Conservation (phyloP, 106 monocot species). For the Posidonia australis region DNA sequence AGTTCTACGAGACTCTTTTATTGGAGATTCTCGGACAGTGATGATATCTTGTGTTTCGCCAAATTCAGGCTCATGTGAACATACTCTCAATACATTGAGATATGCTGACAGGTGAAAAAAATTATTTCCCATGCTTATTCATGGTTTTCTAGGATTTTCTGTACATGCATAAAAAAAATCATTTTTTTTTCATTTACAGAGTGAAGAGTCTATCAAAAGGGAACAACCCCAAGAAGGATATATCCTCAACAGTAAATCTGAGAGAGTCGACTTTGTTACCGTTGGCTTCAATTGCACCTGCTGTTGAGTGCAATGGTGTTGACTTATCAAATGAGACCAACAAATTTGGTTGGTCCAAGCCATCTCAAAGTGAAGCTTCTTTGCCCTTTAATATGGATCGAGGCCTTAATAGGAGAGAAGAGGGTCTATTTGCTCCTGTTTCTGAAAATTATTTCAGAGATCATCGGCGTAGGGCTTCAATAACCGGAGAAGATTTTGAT, state of each 20-base stretch:
- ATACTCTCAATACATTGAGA: conserved; percentile 90
- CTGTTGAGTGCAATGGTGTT: conserved; percentile 20
- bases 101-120: conserved; percentile 81
- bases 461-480: conserved; percentile 24
- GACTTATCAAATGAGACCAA: conserved; percentile 23
- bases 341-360: conserved; percentile 65
- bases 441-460: conserved; percentile 31
- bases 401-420: conserved; percentile 28
- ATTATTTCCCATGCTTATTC: not conserved
- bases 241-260: conserved; percentile 30
- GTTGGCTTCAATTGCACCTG: conserved; percentile 34
- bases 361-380: conserved; percentile 30
- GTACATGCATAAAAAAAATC: not conserved
- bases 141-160: too few species aligned
- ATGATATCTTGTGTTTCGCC: conserved; percentile 99
- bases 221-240: conserved; percentile 70
- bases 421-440: conserved; percentile 9
- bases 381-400: conserved; percentile 24
- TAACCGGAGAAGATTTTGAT: conserved; percentile 29
- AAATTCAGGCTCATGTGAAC: conserved; percentile 94
- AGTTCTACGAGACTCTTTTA: conserved; percentile 85
- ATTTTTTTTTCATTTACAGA: conserved; percentile 18
- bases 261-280: conserved; percentile 49
- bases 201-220: conserved; percentile 93
- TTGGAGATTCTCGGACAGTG: conserved; percentile 88